phyloP scores from a whole-genome alignment of 1,284 basidiomycete genomes.

The Cerioporus squamosus region DNA sequence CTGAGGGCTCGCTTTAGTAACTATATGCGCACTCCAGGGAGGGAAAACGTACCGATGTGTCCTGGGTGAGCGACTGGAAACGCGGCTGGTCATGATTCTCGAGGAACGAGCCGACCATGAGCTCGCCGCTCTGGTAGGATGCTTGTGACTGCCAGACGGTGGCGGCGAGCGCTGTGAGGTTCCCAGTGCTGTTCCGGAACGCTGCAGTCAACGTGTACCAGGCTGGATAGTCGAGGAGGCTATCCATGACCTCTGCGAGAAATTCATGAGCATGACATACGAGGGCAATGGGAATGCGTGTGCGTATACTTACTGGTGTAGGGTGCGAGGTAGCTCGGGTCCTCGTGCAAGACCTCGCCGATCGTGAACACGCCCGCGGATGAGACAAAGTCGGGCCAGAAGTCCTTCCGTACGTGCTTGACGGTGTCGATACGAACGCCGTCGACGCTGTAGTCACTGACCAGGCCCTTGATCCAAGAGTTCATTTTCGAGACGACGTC shows the following conservation, averaged over 20 bases:
- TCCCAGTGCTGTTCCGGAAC: conserved; percentile 64
- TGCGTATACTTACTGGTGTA: conserved; percentile 25
- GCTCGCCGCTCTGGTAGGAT: conserved; percentile 48
- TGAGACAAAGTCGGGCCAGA: conserved; percentile 73
- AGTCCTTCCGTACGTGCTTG: conserved; percentile 67
- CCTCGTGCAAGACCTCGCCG: conserved; percentile 74
- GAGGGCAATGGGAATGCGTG: conserved; percentile 17
- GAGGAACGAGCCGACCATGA: conserved; percentile 69
- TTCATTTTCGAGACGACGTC: conserved; percentile 59
- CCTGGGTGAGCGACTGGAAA: conserved; percentile 66
- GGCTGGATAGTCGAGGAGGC: conserved; percentile 74
- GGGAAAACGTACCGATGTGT: conserved; percentile 55
- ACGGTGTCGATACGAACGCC: conserved; percentile 78
- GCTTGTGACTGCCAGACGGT: conserved; percentile 56
- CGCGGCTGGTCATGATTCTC: conserved; percentile 85
- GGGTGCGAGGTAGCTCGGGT: conserved; percentile 50
- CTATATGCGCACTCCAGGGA: conserved; percentile 27
- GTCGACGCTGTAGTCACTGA: conserved; percentile 67
- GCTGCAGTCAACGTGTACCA: conserved; percentile 67
- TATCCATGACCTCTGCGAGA: conserved; percentile 55
- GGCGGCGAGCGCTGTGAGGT: conserved; percentile 62
- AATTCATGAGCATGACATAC: too few relatives aligned
- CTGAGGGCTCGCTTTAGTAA: conserved; percentile 50
- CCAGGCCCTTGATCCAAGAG: conserved; percentile 64
- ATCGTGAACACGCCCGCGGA: conserved; percentile 83